Base-by-base conservation (phyloP, 2,329 filamentous ascomycete genomes). In the Cercospora sp. region DNA sequence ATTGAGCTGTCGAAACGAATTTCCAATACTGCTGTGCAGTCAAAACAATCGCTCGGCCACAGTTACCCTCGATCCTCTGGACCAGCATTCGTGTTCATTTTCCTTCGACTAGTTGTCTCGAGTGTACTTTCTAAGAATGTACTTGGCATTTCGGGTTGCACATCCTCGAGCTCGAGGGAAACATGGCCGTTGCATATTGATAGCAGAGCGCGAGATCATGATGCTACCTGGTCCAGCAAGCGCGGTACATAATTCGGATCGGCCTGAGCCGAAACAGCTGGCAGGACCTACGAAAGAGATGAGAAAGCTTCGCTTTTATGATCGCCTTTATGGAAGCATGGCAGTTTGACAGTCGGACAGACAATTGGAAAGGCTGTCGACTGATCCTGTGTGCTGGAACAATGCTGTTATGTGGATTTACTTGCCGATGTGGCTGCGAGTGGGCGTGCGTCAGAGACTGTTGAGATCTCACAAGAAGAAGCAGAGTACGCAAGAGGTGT, bases 381-480 rank as follows among this genome's bases (percentile, higher is more conserved):
- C 61, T 78, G 78, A 69, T 81, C 80, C 65, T 73, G 76, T 23
- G 67, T 72, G 23, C 69, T 81, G 45, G 79, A 81, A 16, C 73
- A 77, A 53, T 75, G 72, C 42, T 80, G 78, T 64, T 75, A 80
- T 33, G 70, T 73, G 7, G 78, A 81, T 64, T 62, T 80, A 23
- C 66, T 87, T 13, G 86, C 85, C 2, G 86, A 87, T 75, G 86
- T 85, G 1, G 86, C 86, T 0, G 87, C 87, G 0, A 84, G 77
- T 0, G 89, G 90, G 0, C 81, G 87, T 3, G 90, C 89, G 0
- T 83, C 83, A 0, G 78, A 83, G 74, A 90, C 89, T 0, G 80
- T 90, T 23, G 90, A 91, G 80, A 89, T 93, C 70, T 80, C 83
- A 7, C 85, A 90, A 1, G 86, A 87, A 60, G 90, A 92, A 76